phyloP scores from a whole-genome alignment of 768 basidiomycete genomes.

The Chiua virens region DNA sequence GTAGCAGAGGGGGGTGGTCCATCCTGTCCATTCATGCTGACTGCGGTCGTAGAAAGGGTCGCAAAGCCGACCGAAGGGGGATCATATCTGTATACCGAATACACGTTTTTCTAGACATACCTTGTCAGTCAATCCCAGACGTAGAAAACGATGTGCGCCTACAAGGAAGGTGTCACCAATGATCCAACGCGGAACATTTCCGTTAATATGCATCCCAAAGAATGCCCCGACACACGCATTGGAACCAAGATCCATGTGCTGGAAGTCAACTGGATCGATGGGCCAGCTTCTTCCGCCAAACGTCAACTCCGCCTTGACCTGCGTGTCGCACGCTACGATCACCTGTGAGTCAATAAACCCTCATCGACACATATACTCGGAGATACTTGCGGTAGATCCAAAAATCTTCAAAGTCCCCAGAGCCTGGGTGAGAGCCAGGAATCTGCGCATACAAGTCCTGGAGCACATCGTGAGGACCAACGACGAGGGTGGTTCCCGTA shows the following conservation, averaged over 20 bases:
- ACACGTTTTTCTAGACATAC: conserved; percentile 84
- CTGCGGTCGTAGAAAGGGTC: conserved; percentile 53
- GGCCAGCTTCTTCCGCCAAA: conserved; percentile 81
- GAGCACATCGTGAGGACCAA: conserved; percentile 68
- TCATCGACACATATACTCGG: background rate
- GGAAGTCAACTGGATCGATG: conserved; percentile 78
- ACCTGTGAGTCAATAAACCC: too few relatives aligned
- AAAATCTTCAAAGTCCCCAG: conserved; percentile 77
- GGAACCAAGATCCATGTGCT: conserved; percentile 53
- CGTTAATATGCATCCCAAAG: conserved; percentile 60
- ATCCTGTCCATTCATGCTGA: too few relatives aligned
- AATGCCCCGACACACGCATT: conserved; percentile 81
- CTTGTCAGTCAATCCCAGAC: background rate
- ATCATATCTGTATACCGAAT: conserved; percentile 80
- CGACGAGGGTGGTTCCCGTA: conserved; percentile 93
- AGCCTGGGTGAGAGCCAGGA: conserved; percentile 60
- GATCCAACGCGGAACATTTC: conserved; percentile 73
- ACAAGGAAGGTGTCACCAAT: conserved; percentile 86
- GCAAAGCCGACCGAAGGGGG: conserved; percentile 89
- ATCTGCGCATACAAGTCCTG: conserved; percentile 70
- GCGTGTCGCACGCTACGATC: conserved; percentile 66
- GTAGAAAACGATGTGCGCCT: conserved; percentile 3
- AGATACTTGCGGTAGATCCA: conserved; percentile 68
- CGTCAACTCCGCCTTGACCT: conserved; percentile 61
- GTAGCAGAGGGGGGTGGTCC: too few relatives aligned